Base-by-base conservation (phyloP, 2,329 filamentous ascomycete genomes). In the Volutella citrinella region DNA sequence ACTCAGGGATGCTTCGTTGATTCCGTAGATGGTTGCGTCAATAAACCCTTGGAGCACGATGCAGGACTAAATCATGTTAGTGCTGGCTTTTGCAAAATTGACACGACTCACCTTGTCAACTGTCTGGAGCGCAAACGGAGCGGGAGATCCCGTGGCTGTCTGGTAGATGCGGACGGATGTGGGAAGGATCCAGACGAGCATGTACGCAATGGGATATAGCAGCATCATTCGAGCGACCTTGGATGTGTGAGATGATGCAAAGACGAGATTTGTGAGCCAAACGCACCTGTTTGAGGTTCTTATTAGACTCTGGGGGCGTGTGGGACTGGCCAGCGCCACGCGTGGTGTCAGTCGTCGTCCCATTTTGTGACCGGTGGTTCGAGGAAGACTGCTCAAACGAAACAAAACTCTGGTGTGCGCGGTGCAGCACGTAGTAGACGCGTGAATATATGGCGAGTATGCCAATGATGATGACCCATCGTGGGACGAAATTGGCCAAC, bases 161-260 rank as follows among this genome's bases (percentile, higher is more conserved):
- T 38, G 35, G 20, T 38, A 38, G 12, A 38, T 38, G 28, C 35
- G 25, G 15, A 38, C 15, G 14, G 20, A 15, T 13, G 35, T 38
- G 14, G 35, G 35, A 6, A 38, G 22, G n/a, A 26, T 7, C 35
- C 35, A 38, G 19, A 38, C n/a, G 19, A 38, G 35, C 35, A 38
- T 38, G 14, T 38, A 38, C 10, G 35, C 35, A 13, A 38, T 11
- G n/a, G 35, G 35, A 33, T 38, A 38, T 24, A 38, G 20, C 7
- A 38, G 30, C 35, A 38, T 38, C 11, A 31, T 24, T 10, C 25
- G 35, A 12, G 35, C 30, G 12, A 32, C 23, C 35, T 38, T 15
- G n/a, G 9, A 32, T 9, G 5, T 19, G 29, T 5, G 10, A 30
- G 32, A 19, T 32, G 20, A 12, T 11, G 12, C 12, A 24, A 11